Evolutionary conservation across 371 early-diverging fungal species (phyloP).

Genomic region (Fennellomyces sp.): DNA sequence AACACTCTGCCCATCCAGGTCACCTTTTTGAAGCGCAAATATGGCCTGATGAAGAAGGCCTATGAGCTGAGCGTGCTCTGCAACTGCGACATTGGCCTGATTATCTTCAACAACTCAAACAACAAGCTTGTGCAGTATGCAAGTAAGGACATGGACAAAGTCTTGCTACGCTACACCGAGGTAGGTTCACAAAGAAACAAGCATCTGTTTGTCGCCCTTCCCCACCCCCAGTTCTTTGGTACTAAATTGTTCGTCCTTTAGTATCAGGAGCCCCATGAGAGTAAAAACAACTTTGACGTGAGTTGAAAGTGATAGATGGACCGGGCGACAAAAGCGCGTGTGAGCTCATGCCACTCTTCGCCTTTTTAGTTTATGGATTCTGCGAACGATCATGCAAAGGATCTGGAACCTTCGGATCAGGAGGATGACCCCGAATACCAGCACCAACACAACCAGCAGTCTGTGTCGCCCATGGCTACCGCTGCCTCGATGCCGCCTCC

Average conservation of each 20-base stretch:
- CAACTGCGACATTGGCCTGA: conserved; percentile 95
- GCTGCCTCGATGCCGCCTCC: background rate
- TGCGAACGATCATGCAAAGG: conserved; percentile 7
- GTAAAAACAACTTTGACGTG: conserved; percentile 66
- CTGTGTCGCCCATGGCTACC: conserved; percentile 2
- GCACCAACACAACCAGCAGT: conserved; percentile 12
- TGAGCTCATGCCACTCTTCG: background rate
- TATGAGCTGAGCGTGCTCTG: conserved; percentile 97
- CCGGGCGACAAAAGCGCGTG: background rate
- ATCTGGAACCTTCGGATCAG: conserved; percentile 15
- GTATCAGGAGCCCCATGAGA: conserved; percentile 71
- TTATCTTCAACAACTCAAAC: conserved; percentile 87
- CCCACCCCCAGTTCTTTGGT: background rate
- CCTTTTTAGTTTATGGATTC: conserved; percentile 8
- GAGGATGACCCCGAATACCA: conserved; percentile 12
- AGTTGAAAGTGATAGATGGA: conserved; percentile 7
- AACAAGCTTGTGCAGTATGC: conserved; percentile 94
- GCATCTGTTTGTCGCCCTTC: background rate
- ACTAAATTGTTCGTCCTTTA: conserved; percentile 14
- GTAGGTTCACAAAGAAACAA: conserved; percentile 26
- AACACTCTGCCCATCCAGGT: conserved; percentile 59
- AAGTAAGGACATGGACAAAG: conserved; percentile 89
- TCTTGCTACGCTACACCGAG: conserved; percentile 91
- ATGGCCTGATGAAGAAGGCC: conserved; percentile 99
- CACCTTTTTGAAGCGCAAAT: conserved; percentile 97